These are phyloP conservation scores for Cucurbita moschata DNA, from an alignment of 306 rosid species.

Conservation along the genomic window DNA sequence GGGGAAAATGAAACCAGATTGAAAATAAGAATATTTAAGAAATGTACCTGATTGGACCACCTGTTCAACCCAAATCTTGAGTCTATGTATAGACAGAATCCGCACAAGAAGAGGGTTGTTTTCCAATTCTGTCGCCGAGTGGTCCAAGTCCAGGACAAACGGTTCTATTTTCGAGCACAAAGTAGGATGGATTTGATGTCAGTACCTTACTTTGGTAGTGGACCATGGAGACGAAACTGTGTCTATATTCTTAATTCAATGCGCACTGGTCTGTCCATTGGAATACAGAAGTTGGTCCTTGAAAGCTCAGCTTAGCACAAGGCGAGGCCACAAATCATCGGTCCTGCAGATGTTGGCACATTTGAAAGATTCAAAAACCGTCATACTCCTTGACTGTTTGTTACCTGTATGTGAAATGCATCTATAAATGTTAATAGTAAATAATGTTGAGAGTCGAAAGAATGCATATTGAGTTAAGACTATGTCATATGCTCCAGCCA, in stretches of 20 bases:
- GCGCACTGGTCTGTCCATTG: slow-evolving; percentile 4
- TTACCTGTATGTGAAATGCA: slow-evolving; percentile 3
- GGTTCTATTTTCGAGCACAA: slow-evolving; percentile 9
- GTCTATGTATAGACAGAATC: slow-evolving; percentile 3
- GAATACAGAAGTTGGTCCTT: not conserved
- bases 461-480: not conserved
- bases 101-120: not conserved
- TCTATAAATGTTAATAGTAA: slow-evolving; percentile 6
- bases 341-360: slow-evolving; percentile 5
- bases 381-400: not conserved
- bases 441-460: not conserved
- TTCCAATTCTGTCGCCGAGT: not conserved
- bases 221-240: slow-evolving; percentile 2
- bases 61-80: not conserved
- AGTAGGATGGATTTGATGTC: not conserved
- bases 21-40: not conserved
- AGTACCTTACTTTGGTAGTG: slow-evolving; percentile 1
- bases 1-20: not conserved
- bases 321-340: not conserved
- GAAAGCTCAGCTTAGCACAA: slow-evolving; percentile 2
- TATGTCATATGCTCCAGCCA: not conserved
- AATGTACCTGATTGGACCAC: not conserved
- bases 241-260: slow-evolving; percentile 2
- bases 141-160: slow-evolving; percentile 8
- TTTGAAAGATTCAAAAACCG: not conserved